Percentiles rank a stretch among this genome's conserved stretches.
Evolutionary conservation across 2,329 filamentous ascomycete species (phyloP).

Genomic region (Beauveria brongniartii): DNA sequence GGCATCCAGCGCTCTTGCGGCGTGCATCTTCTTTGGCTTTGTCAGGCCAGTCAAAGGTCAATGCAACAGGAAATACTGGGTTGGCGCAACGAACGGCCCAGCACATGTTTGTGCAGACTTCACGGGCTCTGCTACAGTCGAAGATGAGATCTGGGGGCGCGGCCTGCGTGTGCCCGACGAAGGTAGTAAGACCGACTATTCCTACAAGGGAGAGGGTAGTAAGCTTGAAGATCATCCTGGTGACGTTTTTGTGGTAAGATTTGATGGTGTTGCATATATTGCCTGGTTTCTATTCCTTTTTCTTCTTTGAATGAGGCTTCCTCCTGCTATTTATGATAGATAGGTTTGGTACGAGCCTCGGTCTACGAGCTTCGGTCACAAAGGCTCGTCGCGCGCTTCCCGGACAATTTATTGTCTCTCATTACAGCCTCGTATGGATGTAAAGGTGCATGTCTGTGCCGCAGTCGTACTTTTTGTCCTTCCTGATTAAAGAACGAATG

Average conservation of each 20-base stretch:
- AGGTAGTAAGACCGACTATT: not conserved
- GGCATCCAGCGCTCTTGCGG: slow-evolving; percentile 10
- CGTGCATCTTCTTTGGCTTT: slow-evolving; percentile 1
- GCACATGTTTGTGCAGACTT: slow-evolving; percentile 19
- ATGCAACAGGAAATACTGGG: slow-evolving; percentile 12
- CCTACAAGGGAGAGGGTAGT: not conserved
- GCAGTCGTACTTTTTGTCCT: not conserved
- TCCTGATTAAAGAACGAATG: not conserved
- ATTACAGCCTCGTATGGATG: not conserved
- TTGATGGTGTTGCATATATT: not conserved
- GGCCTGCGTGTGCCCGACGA: not conserved
- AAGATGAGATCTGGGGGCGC: slow-evolving; percentile 17
- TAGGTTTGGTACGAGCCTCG: not conserved
- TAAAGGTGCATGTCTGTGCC: not conserved
- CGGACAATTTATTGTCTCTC: not conserved
- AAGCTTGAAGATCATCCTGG: not conserved
- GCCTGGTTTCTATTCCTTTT: no score
- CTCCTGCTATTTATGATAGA: not conserved
- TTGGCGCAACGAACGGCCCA: slow-evolving; percentile 17
- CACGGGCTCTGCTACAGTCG: slow-evolving; percentile 14
- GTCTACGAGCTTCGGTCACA: not conserved
- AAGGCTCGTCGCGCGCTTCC: not conserved
- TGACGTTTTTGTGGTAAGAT: not conserved
- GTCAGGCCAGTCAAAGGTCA: slow-evolving; percentile 13
- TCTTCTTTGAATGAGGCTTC: not conserved